Base-by-base conservation (phyloP, 129 eudicot species). In the Flaveria trinervia region DNA sequence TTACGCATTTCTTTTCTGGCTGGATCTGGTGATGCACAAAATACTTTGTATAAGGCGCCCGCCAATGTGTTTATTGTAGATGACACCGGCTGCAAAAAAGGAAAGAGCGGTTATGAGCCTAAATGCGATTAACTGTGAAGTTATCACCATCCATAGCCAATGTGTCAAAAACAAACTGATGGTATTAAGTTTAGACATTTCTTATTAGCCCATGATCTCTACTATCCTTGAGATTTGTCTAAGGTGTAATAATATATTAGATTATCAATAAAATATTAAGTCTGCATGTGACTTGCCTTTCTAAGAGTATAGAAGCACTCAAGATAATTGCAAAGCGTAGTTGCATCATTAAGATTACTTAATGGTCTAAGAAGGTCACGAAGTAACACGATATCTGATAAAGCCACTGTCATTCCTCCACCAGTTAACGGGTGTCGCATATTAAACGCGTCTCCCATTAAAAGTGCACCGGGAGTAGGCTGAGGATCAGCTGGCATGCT, bases 381-480 rank as follows among this genome's bases (percentile, higher is more conserved):
- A 36, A 90, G 85, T 15, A 88, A 54, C 52, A 86, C 96, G 17
- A 90, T 86, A 67, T 90, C 96, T 18, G 89, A 84, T 18, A 90
- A 76, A 18, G 96, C 96, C 0, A 90, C 96, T 0, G 92, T 90
- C 96, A 90, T 90, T 77, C 96, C 96, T 77, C 96, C 96, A 39
- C 96, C 96, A 0, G 96, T 88, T 78, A 88, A 74, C 28, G 96
- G 92, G 73, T 90, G 96, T 20, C 96, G 85, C 92, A 90, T 88
- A 70, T 90, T 90, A 78, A 90, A 88, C 1, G 96, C 96, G 49
- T 90, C 96, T 12, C 96, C 96, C 77, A 90, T 49, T 17, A 90
- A 41, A 67, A 90, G 84, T 45, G 96, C 96, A 16, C 96, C 92
- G 0, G 96, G 96, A 14, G 89, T 88, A 62, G 90, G 88, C 8